These are phyloP conservation scores for Aspergillus latus DNA, from an alignment of 2,329 filamentous ascomycete species.

Conservation along the genomic window DNA sequence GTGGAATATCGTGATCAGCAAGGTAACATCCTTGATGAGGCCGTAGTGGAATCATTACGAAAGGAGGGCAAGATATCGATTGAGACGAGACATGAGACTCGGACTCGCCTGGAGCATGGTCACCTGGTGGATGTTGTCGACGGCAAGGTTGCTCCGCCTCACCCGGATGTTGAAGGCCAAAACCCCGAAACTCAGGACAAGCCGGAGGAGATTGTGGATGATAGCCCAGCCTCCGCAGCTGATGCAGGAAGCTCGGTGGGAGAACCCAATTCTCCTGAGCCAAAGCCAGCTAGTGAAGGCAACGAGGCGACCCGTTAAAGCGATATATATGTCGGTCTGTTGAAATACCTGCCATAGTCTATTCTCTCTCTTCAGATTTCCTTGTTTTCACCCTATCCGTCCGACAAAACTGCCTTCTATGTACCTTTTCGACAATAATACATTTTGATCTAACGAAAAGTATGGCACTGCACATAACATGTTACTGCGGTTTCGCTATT, in stretches of 20 bases:
- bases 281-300: conserved; percentile 49
- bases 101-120: conserved; percentile 74
- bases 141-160: conserved; percentile 49
- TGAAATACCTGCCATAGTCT: conserved; percentile 12
- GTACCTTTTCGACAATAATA: conserved; percentile 20
- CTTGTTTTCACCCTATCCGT: conserved; percentile 7
- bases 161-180: conserved; percentile 58
- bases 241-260: conserved; percentile 40
- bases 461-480: conserved; percentile 22
- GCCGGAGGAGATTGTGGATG: conserved; percentile 35
- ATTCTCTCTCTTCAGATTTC: conserved; percentile 16
- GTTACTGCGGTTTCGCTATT: conserved; percentile 4
- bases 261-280: conserved; percentile 36
- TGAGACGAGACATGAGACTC: conserved; percentile 93
- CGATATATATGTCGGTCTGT: conserved; percentile 21
- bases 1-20: conserved; percentile 94
- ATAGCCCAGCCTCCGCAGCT: conserved; percentile 43
- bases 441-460: conserved; percentile 21
- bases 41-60: conserved; percentile 73
- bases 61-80: conserved; percentile 87
- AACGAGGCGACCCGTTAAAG: conserved; percentile 45
- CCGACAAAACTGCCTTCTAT: conserved; percentile 13
- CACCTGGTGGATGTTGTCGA: conserved; percentile 64
- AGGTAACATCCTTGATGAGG: conserved; percentile 80
- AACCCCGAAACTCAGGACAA: conserved; percentile 57